phyloP scores from a whole-genome alignment of 2,329 filamentous ascomycete species.

The Neonectria coccinea region DNA sequence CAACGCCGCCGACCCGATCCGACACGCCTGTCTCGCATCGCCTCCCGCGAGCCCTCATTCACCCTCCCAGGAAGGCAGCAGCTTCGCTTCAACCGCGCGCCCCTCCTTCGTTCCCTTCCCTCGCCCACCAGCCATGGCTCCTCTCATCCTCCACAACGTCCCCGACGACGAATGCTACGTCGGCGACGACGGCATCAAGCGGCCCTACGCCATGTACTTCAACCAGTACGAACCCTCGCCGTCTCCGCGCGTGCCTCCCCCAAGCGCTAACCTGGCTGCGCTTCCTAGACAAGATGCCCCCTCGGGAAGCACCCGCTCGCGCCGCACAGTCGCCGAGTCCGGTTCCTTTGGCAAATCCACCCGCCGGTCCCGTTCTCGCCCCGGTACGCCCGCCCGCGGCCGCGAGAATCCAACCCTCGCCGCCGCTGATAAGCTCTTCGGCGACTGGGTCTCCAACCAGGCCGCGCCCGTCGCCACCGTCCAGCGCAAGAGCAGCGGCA shows the following conservation, averaged over 20 bases:
- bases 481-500: slow-evolving; percentile 53
- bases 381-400: slow-evolving; percentile 65
- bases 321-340: slow-evolving; percentile 68
- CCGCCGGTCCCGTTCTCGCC: slow-evolving; percentile 71
- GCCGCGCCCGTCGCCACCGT: slow-evolving; percentile 47
- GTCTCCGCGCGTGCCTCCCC: neutral
- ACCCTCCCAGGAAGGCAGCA: neutral
- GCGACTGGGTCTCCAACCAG: slow-evolving; percentile 66
- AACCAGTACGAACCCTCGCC: slow-evolving; percentile 64
- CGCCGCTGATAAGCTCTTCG: slow-evolving; percentile 72
- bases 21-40: neutral
- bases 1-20: slow-evolving; percentile 10
- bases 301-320: slow-evolving; percentile 60
- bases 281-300: slow-evolving; percentile 64
- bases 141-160: slow-evolving; percentile 75
- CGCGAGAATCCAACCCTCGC: slow-evolving; percentile 72
- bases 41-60: neutral
- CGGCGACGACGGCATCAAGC: slow-evolving; percentile 72
- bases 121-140: slow-evolving; percentile 61
- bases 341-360: slow-evolving; percentile 77
- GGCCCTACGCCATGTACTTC: slow-evolving; percentile 75
- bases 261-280: slow-evolving; percentile 18
- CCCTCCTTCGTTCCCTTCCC: neutral
- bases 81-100: neutral
- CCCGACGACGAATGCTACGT: slow-evolving; percentile 75